Base-by-base conservation (phyloP, 345 rosid genomes). In the Eucalyptus pauciflora region DNA sequence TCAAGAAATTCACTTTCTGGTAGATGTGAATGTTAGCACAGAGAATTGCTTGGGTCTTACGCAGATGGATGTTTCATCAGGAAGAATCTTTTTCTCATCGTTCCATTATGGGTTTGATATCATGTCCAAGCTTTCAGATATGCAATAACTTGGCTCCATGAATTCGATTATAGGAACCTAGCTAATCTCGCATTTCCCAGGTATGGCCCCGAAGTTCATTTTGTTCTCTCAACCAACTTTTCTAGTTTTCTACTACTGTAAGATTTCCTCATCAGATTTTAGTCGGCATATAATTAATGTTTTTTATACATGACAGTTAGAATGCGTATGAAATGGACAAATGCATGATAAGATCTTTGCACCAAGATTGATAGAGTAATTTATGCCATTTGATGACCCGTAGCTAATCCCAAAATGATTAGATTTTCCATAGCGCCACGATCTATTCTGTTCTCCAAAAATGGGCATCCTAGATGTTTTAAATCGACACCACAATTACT, bases 91-190 rank as follows among this genome's bases (percentile, higher is more conserved):
- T 17, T 4, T 33, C 45, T 69, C 13, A 33, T 69, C 46, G 13
- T 37, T 71, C 13, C 13, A 71, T 37, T 71, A 37, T 6, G 46
- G 25, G 27, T 37, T 71, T 3, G 4, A 37, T 71, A 7, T 71
- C 46, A 10, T 18, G 27, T 71, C 27, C 27, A 10, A 69, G 14
- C 81, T 71, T 71, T 37, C 8, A 33, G 13, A 18, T 33, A 71
- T 17, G 14, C 7, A 37, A 5, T 71, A 71, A 71, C 46, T 37
- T 3, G 13, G 45, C 46, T 71, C 58, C 62, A 89, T 69, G 94
- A 93, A 64, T 94, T 96, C 87, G 92, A 92, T 54, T 13, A 81
- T 50, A 91, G 90, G 71, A 93, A 92, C 91, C 71, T 64, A 64
- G 71, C 37, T 64, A 37, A 64, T 7, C 71, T 64, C 37, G 10